A percentile compares a stretch with the other conserved stretches of the same genome.
These are phyloP conservation scores for Pichia sp. DNA, from an alignment of 1,139 yeast genomes.

Conservation along the genomic window DNA sequence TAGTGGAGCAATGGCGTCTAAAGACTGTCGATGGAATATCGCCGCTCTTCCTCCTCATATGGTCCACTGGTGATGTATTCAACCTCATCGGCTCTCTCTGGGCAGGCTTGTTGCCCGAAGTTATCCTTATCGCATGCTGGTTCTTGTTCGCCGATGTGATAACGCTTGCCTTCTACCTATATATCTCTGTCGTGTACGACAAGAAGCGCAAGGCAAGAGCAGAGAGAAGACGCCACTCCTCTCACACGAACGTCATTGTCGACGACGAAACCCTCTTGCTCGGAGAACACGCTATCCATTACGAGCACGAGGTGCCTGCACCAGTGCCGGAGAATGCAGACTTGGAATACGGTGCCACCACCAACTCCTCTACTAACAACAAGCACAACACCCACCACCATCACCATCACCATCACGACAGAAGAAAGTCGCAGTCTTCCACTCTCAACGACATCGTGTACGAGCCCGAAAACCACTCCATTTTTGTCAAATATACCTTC, in stretches of 20 bases:
- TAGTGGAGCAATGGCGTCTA: slow-evolving; percentile 75
- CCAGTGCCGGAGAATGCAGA: slow-evolving; percentile 2
- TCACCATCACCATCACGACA: slow-evolving; percentile 3
- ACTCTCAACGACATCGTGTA: slow-evolving; percentile 31
- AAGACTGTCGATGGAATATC: slow-evolving; percentile 80
- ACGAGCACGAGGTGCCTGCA: slow-evolving; percentile 9
- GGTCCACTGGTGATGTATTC: slow-evolving; percentile 72
- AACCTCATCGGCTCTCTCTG: slow-evolving; percentile 67
- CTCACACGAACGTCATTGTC: slow-evolving; percentile 6
- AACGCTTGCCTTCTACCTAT: slow-evolving; percentile 59
- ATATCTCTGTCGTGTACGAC: slow-evolving; percentile 47
- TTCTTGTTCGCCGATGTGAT: slow-evolving; percentile 65
- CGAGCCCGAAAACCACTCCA: slow-evolving; percentile 37
- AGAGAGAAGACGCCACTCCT: slow-evolving; percentile 12
- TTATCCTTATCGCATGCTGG: slow-evolving; percentile 68
- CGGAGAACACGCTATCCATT: slow-evolving; percentile 16
- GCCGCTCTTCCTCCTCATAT: slow-evolving; percentile 60
- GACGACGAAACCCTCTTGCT: slow-evolving; percentile 27
- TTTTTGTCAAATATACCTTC: slow-evolving; percentile 49
- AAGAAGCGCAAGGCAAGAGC: slow-evolving; percentile 30
- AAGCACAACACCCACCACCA: slow-evolving; percentile 2
- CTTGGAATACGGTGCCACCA: background rate
- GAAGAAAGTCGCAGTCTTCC: slow-evolving; percentile 28
- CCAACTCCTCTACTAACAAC: background rate
- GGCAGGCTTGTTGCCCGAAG: slow-evolving; percentile 71